A percentile compares a stretch with the other conserved stretches of the same genome.
Evolutionary conservation across 495 filamentous ascomycete species (phyloP).

Genomic region (Bacidia gigantensis): DNA sequence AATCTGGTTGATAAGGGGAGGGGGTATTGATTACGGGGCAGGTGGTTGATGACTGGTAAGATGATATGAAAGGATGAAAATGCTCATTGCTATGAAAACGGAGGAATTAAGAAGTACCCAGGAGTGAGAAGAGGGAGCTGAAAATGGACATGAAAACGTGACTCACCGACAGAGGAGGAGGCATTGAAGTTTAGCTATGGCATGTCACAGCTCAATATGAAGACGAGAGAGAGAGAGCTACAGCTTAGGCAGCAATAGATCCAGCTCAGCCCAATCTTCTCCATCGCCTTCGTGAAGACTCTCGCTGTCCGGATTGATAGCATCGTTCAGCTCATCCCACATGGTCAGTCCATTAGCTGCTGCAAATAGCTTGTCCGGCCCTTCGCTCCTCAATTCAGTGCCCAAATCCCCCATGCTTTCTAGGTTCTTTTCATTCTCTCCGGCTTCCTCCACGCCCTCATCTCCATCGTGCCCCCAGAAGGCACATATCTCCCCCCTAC

Average conservation of each 20-base stretch:
- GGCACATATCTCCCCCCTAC: slow-evolving; percentile 3
- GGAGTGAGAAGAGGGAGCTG: no score
- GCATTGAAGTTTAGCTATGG: no score
- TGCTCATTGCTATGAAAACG: no score
- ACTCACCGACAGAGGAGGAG: no score
- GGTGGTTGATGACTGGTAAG: neutral
- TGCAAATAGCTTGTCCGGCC: neutral
- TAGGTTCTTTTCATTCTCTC: neutral
- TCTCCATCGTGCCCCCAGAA: slow-evolving; percentile 2
- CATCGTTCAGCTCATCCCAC: neutral
- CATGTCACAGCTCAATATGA: neutral
- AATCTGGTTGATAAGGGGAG: slow-evolving; percentile 53
- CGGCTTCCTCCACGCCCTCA: no score
- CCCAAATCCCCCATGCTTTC: neutral
- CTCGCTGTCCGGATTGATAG: neutral
- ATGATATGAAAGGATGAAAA: no score
- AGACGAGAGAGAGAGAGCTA: neutral
- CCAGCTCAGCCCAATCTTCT: neutral
- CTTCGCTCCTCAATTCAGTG: neutral
- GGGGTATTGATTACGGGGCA: slow-evolving; percentile 37
- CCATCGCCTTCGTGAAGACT: neutral
- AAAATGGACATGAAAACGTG: no score
- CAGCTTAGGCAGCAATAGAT: neutral
- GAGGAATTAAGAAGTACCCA: no score
- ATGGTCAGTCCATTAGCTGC: neutral